Base-by-base conservation (phyloP, 1,284 basidiomycete species). In the Naganishia liquefaciens region DNA sequence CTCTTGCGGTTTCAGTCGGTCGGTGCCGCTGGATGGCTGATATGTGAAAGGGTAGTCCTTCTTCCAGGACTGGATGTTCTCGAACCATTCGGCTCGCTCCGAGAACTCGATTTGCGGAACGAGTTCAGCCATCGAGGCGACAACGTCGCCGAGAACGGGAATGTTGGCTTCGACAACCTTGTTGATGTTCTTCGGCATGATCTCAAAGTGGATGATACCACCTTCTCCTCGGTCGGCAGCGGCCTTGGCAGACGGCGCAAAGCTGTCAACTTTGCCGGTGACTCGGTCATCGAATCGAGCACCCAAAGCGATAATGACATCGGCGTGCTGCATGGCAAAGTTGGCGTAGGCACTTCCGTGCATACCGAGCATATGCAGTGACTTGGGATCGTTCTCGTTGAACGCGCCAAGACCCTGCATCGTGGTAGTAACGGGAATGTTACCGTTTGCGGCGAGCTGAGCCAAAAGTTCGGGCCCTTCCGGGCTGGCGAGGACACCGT, bases 201-300 rank as follows among this genome's bases (percentile, higher is more conserved):
- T 93, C 82, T 99, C 96, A 75, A 98, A 98, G 82, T 99, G 95
- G 74, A 99, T 94, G 81, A 99, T 97, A 62, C 95, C 96, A 30
- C 96, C 95, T 1, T 86, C 85, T 58, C 93, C 91, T 74, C 89
- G 84, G 2, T 85, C 81, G 4, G 95, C 93, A 15, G 95, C 95
- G 19, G 89, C 89, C 60, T 85, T 83, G 0, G 95, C 95, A 25
- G 88, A 90, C 30, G 95, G 95, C 0, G 93, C 95, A 73, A 99
- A 99, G 0, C 85, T 84, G 76, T 89, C 87, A 68, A 98, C 80
- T 76, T 89, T 94, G 66, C 93, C 93, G 3, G 95, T 99, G 17
- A 98, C 93, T 77, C 96, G 94, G 80, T 99, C 96, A 76, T 99
- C 95, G 79, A 99, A 99, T 61, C 95, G 87, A 19, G 87, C 92